Evolutionary conservation across 2,329 filamentous ascomycete genomes (phyloP).

Genomic region (Fusarium sp.): DNA sequence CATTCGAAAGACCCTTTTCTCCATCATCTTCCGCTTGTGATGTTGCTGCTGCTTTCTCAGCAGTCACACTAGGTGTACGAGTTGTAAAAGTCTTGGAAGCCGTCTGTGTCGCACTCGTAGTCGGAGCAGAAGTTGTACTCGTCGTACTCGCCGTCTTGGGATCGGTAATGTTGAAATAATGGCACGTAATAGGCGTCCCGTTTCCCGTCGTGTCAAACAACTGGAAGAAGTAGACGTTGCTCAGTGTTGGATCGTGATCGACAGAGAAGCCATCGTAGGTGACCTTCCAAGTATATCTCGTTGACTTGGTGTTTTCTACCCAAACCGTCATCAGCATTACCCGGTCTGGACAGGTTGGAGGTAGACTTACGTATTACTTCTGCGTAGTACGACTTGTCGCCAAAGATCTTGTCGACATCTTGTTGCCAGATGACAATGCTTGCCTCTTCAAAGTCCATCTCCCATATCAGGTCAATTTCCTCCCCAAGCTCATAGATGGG

Average conservation of each 20-base stretch:
- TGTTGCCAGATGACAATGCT: slow-evolving; percentile 2
- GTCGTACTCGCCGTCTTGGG: not conserved
- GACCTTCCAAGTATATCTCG: not conserved
- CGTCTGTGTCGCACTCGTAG: not conserved
- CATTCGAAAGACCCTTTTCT: not conserved
- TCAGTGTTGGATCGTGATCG: not conserved
- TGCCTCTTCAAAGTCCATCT: slow-evolving; percentile 3
- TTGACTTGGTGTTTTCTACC: not conserved
- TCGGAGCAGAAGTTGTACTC: not conserved
- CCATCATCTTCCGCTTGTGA: not conserved
- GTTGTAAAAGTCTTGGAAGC: not conserved
- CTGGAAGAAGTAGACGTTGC: slow-evolving; percentile 12
- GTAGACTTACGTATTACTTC: not conserved
- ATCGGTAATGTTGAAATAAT: slow-evolving; percentile 13
- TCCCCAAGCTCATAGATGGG: not conserved
- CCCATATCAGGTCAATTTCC: slow-evolving; percentile 4
- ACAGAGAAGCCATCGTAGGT: slow-evolving; percentile 1
- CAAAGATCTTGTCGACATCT: not conserved
- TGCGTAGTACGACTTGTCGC: not conserved
- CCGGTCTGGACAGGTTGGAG: not conserved
- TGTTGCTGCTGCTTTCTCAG: not conserved
- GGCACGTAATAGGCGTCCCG: not conserved
- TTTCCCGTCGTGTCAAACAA: not conserved
- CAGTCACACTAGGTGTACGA: not conserved
- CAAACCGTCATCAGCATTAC: not conserved